Evolutionary conservation across 31 red algal genomes (phyloP), one percentile per base, ranked within the genome.

Genomic region (Porphyra umbilicalis): DNA sequence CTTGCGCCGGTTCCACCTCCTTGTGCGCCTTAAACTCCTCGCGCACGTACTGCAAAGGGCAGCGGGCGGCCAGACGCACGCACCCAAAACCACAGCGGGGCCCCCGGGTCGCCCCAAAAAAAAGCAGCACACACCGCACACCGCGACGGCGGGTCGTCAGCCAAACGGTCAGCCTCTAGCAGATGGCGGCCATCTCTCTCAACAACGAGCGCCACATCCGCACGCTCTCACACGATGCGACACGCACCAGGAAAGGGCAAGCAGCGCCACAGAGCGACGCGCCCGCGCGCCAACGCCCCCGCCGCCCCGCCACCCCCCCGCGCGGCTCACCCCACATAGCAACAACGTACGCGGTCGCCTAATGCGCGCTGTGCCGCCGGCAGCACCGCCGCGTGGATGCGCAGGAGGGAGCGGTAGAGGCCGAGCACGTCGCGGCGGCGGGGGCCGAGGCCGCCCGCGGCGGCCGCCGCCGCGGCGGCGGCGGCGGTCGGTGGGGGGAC

Each of bases 1-100:
- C 57, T 29, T 71, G 57, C 25, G 57, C 25, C 6, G 57, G 57
- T 7, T 18, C 6, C 7, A 71, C 57, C 13, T 71, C 57, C 57
- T 71, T 71, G 57, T 71, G 57, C 57, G 57, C 57, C 57, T n/a
- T 71, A n/a, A 71, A 71, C 57, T 71, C 57, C 30, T 71, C 57
- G 25, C 57, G 25, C 57, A 71, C 57, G 57, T 71, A 71, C 57
- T 71, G 57, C 20, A 71, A 39, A 39, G 9, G 38, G 57, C 57
- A 71, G 57, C n/a, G n/a, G n/a, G n/a, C n/a, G 57, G 2, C 0
- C 57, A 29, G 30, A 71, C 13, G 0, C 1, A 5, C 4, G 30
- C 57, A 16, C 7, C 57, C 25, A n/a, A n/a, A n/a, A n/a, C n/a
- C n/a, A n/a, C n/a, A n/a, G n/a, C n/a, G n/a, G n/a, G n/a, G n/a